Conservation (phyloP, 2,329 filamentous ascomycete genomes). For the Knoxdaviesia proteae region DNA sequence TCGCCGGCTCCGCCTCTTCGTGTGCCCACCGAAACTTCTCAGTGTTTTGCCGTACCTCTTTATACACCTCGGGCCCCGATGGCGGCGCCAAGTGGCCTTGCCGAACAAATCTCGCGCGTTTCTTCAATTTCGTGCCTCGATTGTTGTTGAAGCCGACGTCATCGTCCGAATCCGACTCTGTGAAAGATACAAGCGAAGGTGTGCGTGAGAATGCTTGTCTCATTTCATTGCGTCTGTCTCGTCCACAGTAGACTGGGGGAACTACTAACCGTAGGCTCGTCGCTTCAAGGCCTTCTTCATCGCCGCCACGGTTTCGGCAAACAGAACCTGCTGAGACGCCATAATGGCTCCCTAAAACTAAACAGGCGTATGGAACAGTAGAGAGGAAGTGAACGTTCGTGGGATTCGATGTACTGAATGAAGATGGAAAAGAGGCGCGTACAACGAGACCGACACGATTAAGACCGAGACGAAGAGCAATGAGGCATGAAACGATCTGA, state of each 20-base stretch:
- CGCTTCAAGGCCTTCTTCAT: conserved; percentile 49
- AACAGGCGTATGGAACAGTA: no score
- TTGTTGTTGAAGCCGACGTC: conserved; percentile 50
- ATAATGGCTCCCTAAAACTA: conserved; percentile 9
- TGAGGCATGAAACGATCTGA: no score
- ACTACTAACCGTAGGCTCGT: conserved; percentile 33
- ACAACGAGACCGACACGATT: background rate
- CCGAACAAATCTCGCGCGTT: conserved; percentile 48
- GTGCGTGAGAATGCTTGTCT: conserved; percentile 1
- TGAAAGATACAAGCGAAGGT: background rate
- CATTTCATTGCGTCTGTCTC: background rate
- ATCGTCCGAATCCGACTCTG: conserved; percentile 63
- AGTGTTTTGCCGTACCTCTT: conserved; percentile 31
- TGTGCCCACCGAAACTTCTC: no score
- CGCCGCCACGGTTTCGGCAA: conserved; percentile 44
- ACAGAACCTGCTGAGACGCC: conserved; percentile 36
- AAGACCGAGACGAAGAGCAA: background rate
- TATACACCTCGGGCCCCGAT: conserved; percentile 46
- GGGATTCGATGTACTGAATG: background rate
- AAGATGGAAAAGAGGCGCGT: background rate
- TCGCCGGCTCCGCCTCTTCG: background rate
- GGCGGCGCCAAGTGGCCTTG: conserved; percentile 48
- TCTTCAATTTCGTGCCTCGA: conserved; percentile 62
- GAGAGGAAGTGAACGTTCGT: background rate
- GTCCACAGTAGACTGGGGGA: background rate